phyloP scores from a whole-genome alignment of 495 filamentous ascomycete genomes.

The Aspergillus conjunctus region DNA sequence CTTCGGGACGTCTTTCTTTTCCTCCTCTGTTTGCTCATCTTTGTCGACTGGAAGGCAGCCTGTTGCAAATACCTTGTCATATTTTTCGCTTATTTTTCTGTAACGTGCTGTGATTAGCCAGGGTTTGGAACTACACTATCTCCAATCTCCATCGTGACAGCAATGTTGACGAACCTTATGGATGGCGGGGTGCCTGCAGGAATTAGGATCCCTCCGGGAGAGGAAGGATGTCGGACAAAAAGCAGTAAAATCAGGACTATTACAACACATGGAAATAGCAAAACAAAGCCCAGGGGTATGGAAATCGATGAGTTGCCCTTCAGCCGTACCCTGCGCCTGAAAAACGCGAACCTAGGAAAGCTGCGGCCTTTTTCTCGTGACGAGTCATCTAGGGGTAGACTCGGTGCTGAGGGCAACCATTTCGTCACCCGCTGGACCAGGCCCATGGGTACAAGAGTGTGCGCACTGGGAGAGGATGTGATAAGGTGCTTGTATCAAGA shows the following conservation, averaged over 20 bases:
- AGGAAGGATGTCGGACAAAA: constrained; percentile 86
- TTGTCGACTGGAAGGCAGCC: constrained; percentile 70
- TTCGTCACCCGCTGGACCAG: constrained; percentile 64
- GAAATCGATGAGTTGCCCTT: constrained; percentile 93
- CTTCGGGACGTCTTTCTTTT: constrained; percentile 64
- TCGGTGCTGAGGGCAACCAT: constrained; percentile 63
- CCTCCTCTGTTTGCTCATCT: constrained; percentile 5
- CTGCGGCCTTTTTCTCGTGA: constrained; percentile 56
- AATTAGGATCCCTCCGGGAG: constrained; percentile 79
- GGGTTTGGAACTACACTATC: neutral
- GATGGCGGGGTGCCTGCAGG: constrained; percentile 87
- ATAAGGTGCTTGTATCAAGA: constrained; percentile 25
- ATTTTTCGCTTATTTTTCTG: constrained; percentile 95
- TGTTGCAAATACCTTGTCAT: constrained; percentile 94
- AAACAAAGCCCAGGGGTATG: constrained; percentile 87
- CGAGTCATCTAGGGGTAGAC: constrained; percentile 61
- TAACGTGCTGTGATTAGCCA: constrained; percentile 21
- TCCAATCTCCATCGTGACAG: neutral
- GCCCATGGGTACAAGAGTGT: constrained; percentile 53
- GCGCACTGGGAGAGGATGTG: constrained; percentile 28
- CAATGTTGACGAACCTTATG: constrained; percentile 68
- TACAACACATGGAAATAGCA: constrained; percentile 90
- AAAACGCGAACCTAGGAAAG: constrained; percentile 72
- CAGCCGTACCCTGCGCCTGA: constrained; percentile 85
- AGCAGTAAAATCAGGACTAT: constrained; percentile 88